Conservation (phyloP, 1,284 basidiomycete genomes). For the Moesziomyces globuligerus region DNA sequence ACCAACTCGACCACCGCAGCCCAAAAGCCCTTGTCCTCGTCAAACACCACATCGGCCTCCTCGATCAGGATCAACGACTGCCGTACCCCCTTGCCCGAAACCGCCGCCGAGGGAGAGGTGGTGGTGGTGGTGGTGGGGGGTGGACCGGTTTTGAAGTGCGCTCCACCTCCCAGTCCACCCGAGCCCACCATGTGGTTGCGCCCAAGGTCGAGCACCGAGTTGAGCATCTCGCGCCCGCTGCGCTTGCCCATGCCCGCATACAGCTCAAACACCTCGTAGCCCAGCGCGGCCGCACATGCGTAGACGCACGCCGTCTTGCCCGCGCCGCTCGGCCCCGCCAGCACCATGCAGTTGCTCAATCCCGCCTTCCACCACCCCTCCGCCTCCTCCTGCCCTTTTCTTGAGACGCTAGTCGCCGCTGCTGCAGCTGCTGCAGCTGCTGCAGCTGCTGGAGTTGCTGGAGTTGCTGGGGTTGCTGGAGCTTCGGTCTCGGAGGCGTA, state of each 20-base stretch:
- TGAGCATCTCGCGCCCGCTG: constrained; percentile 80
- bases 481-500: constrained; percentile 2
- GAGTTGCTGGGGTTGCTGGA: not conserved
- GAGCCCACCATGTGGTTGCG: constrained; percentile 73
- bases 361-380: no score
- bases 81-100: constrained; percentile 67
- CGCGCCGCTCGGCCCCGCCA: constrained; percentile 75
- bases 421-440: constrained; percentile 2
- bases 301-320: constrained; percentile 65
- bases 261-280: constrained; percentile 96
- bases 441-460: not conserved
- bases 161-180: constrained; percentile 53
- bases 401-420: no score
- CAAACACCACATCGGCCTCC: constrained; percentile 92
- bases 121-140: not conserved
- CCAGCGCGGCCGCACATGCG: constrained; percentile 73
- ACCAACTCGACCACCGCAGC: constrained; percentile 70
- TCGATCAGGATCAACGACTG: constrained; percentile 95
- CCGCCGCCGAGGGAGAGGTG: not conserved
- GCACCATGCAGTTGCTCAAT: constrained; percentile 70
- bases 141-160: constrained; percentile 11
- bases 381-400: no score
- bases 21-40: constrained; percentile 93
- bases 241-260: constrained; percentile 88
- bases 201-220: constrained; percentile 89